These are phyloP conservation scores for Arabidopsis arenosa DNA, from an alignment of 345 rosid genomes.

Conservation along the genomic window DNA sequence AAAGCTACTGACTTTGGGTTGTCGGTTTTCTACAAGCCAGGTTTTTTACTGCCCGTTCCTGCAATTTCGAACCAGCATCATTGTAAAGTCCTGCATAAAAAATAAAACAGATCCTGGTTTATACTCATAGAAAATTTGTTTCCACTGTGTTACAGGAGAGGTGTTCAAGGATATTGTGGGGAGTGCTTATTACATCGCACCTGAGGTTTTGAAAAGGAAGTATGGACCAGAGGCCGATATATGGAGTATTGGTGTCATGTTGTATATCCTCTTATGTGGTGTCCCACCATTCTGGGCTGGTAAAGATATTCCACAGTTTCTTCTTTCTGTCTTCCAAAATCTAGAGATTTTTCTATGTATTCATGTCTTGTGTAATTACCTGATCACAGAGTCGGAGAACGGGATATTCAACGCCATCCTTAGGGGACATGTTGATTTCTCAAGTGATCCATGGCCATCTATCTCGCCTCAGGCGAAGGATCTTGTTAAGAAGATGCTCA, in stretches of 20 bases:
- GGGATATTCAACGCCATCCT: constrained; percentile 70
- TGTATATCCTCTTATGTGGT: constrained; percentile 66
- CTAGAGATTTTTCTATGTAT: neutral
- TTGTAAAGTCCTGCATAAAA: constrained; percentile 1
- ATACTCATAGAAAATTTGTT: neutral
- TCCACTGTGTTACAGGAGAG: constrained; percentile 53
- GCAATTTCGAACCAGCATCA: neutral
- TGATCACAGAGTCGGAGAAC: constrained; percentile 57
- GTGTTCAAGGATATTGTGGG: constrained; percentile 73
- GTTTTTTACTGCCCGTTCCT: constrained; percentile 29
- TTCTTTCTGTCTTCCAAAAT: neutral
- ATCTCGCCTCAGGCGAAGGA: constrained; percentile 66
- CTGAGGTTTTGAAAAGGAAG: constrained; percentile 71
- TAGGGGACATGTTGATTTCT: constrained; percentile 57
- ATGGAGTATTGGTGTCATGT: constrained; percentile 78
- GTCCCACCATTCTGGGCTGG: constrained; percentile 89
- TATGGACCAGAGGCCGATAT: constrained; percentile 77
- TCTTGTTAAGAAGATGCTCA: constrained; percentile 67
- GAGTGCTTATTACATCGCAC: constrained; percentile 83
- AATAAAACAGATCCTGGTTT: neutral
- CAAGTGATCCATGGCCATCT: constrained; percentile 70
- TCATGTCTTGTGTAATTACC: constrained; percentile 15
- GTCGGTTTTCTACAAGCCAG: constrained; percentile 75
- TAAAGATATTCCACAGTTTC: constrained; percentile 24
- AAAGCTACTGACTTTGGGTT: constrained; percentile 78